These are phyloP conservation scores for Chiua virens DNA, from an alignment of 768 basidiomycete species.

Conservation along the genomic window DNA sequence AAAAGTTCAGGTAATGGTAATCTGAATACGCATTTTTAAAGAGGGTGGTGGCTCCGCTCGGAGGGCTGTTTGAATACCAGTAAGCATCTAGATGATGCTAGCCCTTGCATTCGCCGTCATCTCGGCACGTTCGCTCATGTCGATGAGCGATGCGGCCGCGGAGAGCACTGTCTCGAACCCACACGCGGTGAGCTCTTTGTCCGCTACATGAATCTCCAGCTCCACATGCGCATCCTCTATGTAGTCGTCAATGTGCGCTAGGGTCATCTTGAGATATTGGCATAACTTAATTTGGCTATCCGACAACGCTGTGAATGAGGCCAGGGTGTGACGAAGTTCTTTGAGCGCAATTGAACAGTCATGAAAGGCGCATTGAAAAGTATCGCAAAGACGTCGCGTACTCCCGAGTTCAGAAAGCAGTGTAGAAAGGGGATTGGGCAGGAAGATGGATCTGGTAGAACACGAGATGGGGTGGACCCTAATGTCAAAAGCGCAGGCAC, in stretches of 20 bases:
- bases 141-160: conserved; percentile 47
- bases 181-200: conserved; percentile 62
- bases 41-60: no score
- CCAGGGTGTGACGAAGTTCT: conserved; percentile 42
- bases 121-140: conserved; percentile 30
- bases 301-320: conserved; percentile 2
- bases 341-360: conserved; percentile 70
- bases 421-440: conserved; percentile 14
- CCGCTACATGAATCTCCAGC: conserved; percentile 73
- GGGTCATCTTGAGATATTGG: conserved; percentile 45
- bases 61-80: no score
- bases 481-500: neutral
- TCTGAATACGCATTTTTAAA: no score
- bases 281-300: neutral
- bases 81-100: no score
- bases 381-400: conserved; percentile 56
- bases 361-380: conserved; percentile 60
- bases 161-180: conserved; percentile 71
- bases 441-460: neutral
- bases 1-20: no score
- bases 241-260: conserved; percentile 68
- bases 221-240: conserved; percentile 81
- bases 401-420: conserved; percentile 47
- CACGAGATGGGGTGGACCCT: neutral
- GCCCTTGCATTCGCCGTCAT: conserved; percentile 50